Evolutionary conservation across 2,329 filamentous ascomycete genomes (phyloP).

Genomic region (Cordyceps tenuipes): DNA sequence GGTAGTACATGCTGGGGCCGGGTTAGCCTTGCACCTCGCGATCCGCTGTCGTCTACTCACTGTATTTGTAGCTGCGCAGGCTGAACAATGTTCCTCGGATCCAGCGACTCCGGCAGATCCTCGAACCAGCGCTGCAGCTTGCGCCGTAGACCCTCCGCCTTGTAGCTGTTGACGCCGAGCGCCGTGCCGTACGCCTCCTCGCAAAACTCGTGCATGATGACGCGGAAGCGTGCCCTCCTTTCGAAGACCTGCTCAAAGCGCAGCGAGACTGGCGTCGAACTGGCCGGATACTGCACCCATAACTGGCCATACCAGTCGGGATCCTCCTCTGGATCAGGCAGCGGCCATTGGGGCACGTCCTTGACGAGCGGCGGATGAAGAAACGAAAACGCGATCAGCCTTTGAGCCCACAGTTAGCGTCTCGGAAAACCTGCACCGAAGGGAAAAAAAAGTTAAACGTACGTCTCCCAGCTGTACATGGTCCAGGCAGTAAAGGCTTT

Average conservation of each 20-base stretch:
- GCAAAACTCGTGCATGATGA: neutral
- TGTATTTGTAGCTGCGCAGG: neutral
- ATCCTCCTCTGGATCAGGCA: neutral
- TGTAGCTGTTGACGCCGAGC: neutral
- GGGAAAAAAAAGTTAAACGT: neutral
- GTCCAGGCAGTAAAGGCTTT: neutral
- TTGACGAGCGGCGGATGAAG: neutral
- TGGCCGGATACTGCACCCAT: neutral
- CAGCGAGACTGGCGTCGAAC: neutral
- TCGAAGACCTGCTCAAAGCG: neutral
- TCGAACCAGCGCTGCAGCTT: neutral
- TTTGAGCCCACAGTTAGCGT: neutral
- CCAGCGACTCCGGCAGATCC: neutral
- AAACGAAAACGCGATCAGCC: neutral
- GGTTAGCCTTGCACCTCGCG: neutral
- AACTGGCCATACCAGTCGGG: constrained; percentile 1
- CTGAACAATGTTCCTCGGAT: neutral
- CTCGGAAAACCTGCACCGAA: neutral
- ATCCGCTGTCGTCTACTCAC: neutral
- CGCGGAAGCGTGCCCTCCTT: neutral
- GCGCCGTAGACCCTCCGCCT: neutral
- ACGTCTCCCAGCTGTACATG: neutral
- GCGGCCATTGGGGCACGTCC: neutral
- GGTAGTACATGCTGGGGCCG: neutral
- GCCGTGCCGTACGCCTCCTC: neutral